Evolutionary conservation across 2,329 filamentous ascomycete genomes (phyloP).

Genomic region (Elsinoe fawcettii): DNA sequence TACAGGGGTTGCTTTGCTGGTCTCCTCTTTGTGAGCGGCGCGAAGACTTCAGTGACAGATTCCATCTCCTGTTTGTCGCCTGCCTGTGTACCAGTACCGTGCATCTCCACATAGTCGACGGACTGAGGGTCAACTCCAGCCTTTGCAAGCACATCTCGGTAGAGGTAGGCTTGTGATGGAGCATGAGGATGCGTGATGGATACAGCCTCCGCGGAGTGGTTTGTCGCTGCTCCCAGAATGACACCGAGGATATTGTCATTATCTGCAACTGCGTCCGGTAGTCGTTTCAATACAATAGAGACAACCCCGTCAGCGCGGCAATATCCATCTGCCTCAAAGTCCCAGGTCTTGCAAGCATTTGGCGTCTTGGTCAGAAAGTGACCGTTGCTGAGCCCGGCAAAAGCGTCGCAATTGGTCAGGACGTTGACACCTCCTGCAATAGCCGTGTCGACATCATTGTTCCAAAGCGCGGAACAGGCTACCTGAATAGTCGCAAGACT

Average conservation of each 20-base stretch:
- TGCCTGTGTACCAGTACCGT: slow-evolving; percentile 80
- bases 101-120: slow-evolving; percentile 80
- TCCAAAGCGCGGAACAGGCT: slow-evolving; percentile 64
- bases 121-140: slow-evolving; percentile 69
- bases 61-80: slow-evolving; percentile 78
- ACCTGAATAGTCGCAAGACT: slow-evolving; percentile 64
- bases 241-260: slow-evolving; percentile 66
- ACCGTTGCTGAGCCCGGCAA: slow-evolving; percentile 64
- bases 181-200: slow-evolving; percentile 80
- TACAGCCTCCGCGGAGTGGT: slow-evolving; percentile 72
- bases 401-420: slow-evolving; percentile 73
- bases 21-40: slow-evolving; percentile 45
- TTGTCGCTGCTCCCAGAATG: slow-evolving; percentile 67
- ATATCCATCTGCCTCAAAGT: slow-evolving; percentile 73
- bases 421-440: slow-evolving; percentile 72
- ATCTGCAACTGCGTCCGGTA: slow-evolving; percentile 69
- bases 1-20: slow-evolving; percentile 43
- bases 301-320: slow-evolving; percentile 71
- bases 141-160: slow-evolving; percentile 60
- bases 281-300: slow-evolving; percentile 67
- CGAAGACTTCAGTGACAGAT: slow-evolving; percentile 61
- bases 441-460: slow-evolving; percentile 71
- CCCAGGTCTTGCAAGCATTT: slow-evolving; percentile 71
- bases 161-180: slow-evolving; percentile 65
- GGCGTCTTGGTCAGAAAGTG: slow-evolving; percentile 70